Evolutionary conservation across 2,329 filamentous ascomycete species (phyloP), one percentile per base, ranked within the genome.

Genomic region (Aspergillus oerlinghausenensis): DNA sequence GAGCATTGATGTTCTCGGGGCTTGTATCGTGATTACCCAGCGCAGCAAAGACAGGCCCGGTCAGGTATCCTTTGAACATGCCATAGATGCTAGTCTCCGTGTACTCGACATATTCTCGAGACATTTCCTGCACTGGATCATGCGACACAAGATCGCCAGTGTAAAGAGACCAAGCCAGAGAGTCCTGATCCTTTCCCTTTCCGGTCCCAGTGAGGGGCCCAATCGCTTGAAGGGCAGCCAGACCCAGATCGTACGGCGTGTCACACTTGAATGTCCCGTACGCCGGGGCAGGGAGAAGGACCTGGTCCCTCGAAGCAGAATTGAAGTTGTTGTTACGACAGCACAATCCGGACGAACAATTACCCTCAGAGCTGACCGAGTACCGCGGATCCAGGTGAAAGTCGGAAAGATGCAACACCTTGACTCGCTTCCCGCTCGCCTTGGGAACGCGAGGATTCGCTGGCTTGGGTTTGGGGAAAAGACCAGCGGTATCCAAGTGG

Each of bases 21-120:
- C 76, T 82, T 10, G 75, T 79, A 63, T 85, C 82, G 55, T 85
- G 82, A 59, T 85, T 85, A 1, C 83, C 83, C 1, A 85, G 74
- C 0, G 80, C 81, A 0, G 79, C 70, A 57, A 83, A 85, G 3
- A 85, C 77, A 3, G 83, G 82, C 0, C 81, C 80, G 3, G 78
- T 79, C 38, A 85, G 75, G 60, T 83, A 84, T 4, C 74, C 69
- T 63, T 83, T 82, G 67, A 85, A 77, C 75, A 85, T 79, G 26
- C 77, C 73, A 66, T 79, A 84, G 38, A 84, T 69, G 50, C 78
- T 77, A 0, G 74, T 74, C 67, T 85, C 81, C 1, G 79, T 74
- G 60, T 84, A 83, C 60, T 83, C 77, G 10, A 79, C 73, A 56
- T 83, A 84, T 1, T 73, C 76, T 35, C 75, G 74, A 11, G 81